Conservation (phyloP, 1,284 basidiomycete genomes). For the Lignosus rhinocerotis region DNA sequence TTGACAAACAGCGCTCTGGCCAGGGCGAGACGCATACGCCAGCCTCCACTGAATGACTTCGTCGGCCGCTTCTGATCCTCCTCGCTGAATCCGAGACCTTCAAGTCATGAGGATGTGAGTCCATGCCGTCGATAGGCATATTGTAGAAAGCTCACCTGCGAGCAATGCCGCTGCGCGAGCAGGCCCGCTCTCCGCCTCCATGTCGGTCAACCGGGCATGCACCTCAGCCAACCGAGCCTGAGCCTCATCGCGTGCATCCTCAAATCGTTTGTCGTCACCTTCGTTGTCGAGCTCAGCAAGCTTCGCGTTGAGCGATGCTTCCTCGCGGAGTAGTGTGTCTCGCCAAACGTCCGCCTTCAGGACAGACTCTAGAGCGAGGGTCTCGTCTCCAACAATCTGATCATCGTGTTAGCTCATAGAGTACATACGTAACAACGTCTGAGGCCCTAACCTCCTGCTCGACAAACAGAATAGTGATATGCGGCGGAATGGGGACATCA, state of each 20-base stretch:
- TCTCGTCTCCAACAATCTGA: conserved; percentile 91
- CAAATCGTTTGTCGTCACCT: conserved; percentile 74
- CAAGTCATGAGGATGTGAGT: background rate
- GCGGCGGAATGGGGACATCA: conserved; percentile 89
- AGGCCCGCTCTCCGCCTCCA: conserved; percentile 97
- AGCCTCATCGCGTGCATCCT: conserved; percentile 86
- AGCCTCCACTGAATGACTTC: conserved; percentile 95
- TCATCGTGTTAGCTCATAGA: background rate
- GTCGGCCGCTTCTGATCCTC: conserved; percentile 84
- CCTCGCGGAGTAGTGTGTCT: conserved; percentile 85
- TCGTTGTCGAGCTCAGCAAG: conserved; percentile 74
- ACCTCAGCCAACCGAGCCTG: conserved; percentile 88
- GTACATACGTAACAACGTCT: background rate
- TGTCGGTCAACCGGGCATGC: conserved; percentile 89
- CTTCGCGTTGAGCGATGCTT: conserved; percentile 71
- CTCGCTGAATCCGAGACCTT: conserved; percentile 89
- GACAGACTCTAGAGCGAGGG: conserved; percentile 89
- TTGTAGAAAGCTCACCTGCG: conserved; percentile 56
- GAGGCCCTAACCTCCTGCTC: conserved; percentile 83
- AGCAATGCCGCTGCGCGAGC: conserved; percentile 89
- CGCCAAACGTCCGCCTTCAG: conserved; percentile 97
- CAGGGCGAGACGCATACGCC: conserved; percentile 86
- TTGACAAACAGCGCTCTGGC: conserved; percentile 95
- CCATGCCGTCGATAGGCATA: background rate
- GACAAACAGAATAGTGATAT: conserved; percentile 97